Evolutionary conservation across 2,329 filamentous ascomycete genomes (phyloP), one percentile per base, ranked within the genome.

Genomic region (Xenoacremonium recifei): DNA sequence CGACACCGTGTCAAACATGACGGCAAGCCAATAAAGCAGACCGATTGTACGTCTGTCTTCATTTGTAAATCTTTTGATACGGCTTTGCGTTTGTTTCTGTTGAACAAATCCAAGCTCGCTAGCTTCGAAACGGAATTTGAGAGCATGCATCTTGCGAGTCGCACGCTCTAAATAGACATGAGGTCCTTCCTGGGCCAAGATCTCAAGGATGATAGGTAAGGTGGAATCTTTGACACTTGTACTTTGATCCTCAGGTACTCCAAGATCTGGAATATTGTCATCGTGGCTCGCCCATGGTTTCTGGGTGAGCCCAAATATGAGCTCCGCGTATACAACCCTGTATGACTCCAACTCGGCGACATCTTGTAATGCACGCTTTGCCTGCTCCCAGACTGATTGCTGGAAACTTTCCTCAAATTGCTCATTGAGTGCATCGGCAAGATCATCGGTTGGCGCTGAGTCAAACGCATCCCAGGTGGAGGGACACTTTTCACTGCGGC

Each of bases 1-100:
- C 0, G 72, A 76, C 17, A 78, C 54, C 0, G 75, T 79, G 53
- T 79, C 76, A 35, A 77, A 74, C 75, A 79, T 80, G 33, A 78
- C 63, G 1, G 71, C 73, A 12, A 80, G 60, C 76, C 77, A 80
- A 51, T 73, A 79, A 10, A 80, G 54, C 15, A 80, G 59, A 20
- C 73, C 66, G 18, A 79, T 62, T 0, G 76, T 78, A 19, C 67
- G 53, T 13, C 53, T 53, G 9, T 64, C 57, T 39, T 16, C 29
- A 27, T n/a, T n/a, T n/a, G n/a, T 15, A 9, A 31, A 9, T 15
- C n/a, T 31, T 15, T 15, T 9, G n/a, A 31, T 15, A 31, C 17
- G 7, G 17, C 10, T 35, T 51, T n/a, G n/a, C n/a, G 16, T 25
- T 31, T 39, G 29, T 6, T 29, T 17, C 6, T 31, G 34, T 35